phyloP scores from a whole-genome alignment of 2,329 filamentous ascomycete genomes.

The Cladophialophora psammophila region DNA sequence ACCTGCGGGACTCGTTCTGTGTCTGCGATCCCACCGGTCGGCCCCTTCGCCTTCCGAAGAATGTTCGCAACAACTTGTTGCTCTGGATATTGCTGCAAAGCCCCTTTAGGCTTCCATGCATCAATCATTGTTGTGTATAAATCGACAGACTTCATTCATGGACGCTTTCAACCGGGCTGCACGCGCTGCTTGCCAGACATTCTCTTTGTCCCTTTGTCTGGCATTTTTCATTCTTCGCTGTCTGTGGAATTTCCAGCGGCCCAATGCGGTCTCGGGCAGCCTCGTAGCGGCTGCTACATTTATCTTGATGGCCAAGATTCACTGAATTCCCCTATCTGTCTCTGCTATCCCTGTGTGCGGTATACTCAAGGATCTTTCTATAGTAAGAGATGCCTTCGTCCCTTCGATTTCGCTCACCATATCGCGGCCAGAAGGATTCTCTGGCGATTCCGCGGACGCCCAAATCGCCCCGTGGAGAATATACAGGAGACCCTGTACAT shows the following conservation, averaged over 20 bases:
- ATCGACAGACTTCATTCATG: neutral
- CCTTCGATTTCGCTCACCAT: slow-evolving; percentile 17
- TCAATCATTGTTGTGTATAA: neutral
- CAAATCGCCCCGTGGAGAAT: slow-evolving; percentile 21
- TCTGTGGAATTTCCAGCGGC: neutral
- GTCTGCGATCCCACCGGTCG: too few species aligned
- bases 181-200: neutral
- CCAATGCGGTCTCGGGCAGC: neutral
- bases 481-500: slow-evolving; percentile 14
- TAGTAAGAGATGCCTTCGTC: slow-evolving; percentile 11
- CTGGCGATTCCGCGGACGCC: slow-evolving; percentile 15
- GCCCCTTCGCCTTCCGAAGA: too few species aligned
- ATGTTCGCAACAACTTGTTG: too few species aligned
- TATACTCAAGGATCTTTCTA: neutral
- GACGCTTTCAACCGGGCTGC: neutral
- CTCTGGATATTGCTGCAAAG: too few species aligned
- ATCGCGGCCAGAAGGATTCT: slow-evolving; percentile 9
- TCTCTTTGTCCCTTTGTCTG: slow-evolving; percentile 3
- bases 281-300: neutral
- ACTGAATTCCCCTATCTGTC: neutral
- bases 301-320: neutral
- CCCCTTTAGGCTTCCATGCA: neutral
- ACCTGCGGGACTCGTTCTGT: too few species aligned
- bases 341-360: neutral
- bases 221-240: neutral